Base-by-base conservation (phyloP, 352 stramenopile species). In the Pythium volutum region DNA sequence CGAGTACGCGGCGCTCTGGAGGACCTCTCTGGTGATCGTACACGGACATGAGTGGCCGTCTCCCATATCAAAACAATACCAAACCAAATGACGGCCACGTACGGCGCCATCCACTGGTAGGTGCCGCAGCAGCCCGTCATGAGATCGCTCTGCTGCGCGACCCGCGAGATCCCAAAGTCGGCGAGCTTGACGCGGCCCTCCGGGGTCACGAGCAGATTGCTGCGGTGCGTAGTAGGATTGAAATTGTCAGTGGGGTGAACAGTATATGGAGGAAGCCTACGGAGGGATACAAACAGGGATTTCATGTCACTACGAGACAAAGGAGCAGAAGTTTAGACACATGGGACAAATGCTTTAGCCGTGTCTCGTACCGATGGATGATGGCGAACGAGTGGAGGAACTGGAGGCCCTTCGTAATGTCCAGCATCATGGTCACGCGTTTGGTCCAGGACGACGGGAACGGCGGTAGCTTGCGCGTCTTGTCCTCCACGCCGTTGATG, bases 41-140 rank as follows among this genome's bases (percentile, higher is more conserved):
- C 9, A 52, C 16, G 6, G 5, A 36, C 46, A 38, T 36, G 23
- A 33, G 23, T 52, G 27, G 6, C 14, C 7, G 46, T n/a, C n/a
- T n/a, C n/a, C n/a, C n/a, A n/a, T n/a, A n/a, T n/a, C n/a, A n/a
- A n/a, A n/a, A n/a, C n/a, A 41, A 15, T 15, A 39, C 4, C 12
- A 8, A 20, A 20, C 9, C 12, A 29, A 31, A 56, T 27, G 4
- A 45, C 55, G 4, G 25, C 18, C 27, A 81, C 83, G 48, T 74
- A 91, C 84, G 81, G 79, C 16, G 84, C 81, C 84, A 91, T 91
- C 84, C 80, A 91, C 57, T 92, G 84, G 61, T 84, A 93, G 9
- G 84, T 92, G 20, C 84, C 82, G 42, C 82, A 89, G 45, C 82
- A 93, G 8, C 80, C 74, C 0, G 82, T 91, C 82, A 91, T 93